phyloP scores from a whole-genome alignment of 805 yeast genomes.

The Pichia manshurica region DNA sequence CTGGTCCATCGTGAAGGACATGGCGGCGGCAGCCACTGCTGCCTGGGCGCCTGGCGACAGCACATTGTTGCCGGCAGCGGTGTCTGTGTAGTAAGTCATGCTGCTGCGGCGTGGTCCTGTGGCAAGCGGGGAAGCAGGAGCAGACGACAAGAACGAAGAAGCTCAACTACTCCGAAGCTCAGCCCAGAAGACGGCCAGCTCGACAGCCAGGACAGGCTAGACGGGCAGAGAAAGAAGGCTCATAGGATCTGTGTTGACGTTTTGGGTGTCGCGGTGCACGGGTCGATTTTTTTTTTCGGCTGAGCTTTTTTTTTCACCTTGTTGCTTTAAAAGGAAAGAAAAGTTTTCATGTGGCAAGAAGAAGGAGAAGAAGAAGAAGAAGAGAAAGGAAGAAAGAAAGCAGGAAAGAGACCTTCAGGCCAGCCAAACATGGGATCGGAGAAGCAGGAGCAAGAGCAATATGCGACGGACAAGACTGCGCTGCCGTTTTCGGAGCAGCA shows the following conservation, averaged over 20 bases:
- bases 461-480: conserved; percentile 63
- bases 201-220: too few relatives aligned
- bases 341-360: background rate
- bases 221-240: too few relatives aligned
- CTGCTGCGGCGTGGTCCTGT: too few relatives aligned
- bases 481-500: conserved; percentile 80
- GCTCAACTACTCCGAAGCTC: too few relatives aligned
- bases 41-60: background rate
- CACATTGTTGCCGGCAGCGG: background rate
- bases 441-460: conserved; percentile 21
- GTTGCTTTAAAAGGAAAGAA: background rate
- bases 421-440: background rate
- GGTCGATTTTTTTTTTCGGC: background rate
- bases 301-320: conserved; percentile 1
- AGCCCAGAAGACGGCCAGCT: too few relatives aligned
- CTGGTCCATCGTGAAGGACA: background rate
- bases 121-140: too few relatives aligned
- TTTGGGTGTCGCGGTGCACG: conserved; percentile 3
- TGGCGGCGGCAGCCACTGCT: conserved; percentile 4
- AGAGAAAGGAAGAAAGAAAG: too few relatives aligned
- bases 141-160: too few relatives aligned
- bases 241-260: background rate
- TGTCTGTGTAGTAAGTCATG: too few relatives aligned
- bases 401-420: too few relatives aligned
- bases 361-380: too few relatives aligned